These are phyloP conservation scores for Phytophthora tubulina DNA, from an alignment of 352 stramenopile genomes.

Conservation along the genomic window DNA sequence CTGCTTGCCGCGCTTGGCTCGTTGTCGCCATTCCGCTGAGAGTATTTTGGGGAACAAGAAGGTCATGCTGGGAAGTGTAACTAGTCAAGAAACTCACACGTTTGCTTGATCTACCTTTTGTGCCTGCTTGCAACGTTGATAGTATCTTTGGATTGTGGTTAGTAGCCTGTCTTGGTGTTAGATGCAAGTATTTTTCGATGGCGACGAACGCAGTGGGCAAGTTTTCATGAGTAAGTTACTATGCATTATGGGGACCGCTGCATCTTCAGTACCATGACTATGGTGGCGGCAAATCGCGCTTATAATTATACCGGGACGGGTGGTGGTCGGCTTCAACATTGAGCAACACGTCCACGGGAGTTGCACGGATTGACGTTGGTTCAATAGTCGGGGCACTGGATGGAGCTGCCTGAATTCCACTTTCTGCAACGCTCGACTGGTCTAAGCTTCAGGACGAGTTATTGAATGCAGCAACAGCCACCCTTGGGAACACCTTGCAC, in stretches of 20 bases:
- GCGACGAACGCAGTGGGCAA: not conserved
- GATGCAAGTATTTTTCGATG: not conserved
- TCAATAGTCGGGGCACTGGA: constrained; percentile 3
- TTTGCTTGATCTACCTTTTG: constrained; percentile 51
- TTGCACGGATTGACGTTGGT: constrained; percentile 13
- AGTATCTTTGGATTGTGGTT: not conserved
- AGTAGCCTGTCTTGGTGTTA: constrained; percentile 1
- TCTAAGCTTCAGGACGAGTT: constrained; percentile 6
- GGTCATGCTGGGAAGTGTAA: constrained; percentile 67
- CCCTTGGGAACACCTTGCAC: constrained; percentile 42
- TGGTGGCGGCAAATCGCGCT: constrained; percentile 12
- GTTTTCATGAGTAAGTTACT: not conserved
- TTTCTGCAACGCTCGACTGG: not conserved
- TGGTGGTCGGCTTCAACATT: constrained; percentile 16
- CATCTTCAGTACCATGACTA: constrained; percentile 16
- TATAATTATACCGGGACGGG: constrained; percentile 27
- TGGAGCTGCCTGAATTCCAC: constrained; percentile 8
- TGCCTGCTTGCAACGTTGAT: not conserved
- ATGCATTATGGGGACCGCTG: constrained; percentile 26
- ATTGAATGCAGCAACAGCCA: constrained; percentile 38
- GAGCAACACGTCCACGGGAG: constrained; percentile 16
- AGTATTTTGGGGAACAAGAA: constrained; percentile 59
- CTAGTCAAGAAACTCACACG: constrained; percentile 58
- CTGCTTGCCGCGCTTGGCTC: constrained; percentile 37
- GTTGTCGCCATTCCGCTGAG: constrained; percentile 50